phyloP scores from a whole-genome alignment of 2,329 filamentous ascomycete genomes.

The Nigrospora sphaerica region DNA sequence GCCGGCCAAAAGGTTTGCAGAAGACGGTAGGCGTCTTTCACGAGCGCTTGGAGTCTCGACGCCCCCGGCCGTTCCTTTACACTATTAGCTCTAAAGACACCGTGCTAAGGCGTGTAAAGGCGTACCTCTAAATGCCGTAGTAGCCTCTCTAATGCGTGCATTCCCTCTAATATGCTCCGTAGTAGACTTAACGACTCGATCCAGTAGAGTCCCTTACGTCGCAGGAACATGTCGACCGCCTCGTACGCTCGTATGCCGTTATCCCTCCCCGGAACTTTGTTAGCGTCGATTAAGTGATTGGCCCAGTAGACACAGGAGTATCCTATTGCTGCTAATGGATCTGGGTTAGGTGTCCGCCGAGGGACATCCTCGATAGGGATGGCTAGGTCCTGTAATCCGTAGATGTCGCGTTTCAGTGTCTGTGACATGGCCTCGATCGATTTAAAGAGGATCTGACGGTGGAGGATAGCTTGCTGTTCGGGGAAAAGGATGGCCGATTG shows the following conservation, averaged over 20 bases:
- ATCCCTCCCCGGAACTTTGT: neutral
- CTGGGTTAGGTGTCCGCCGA: constrained; percentile 16
- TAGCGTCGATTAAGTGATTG: constrained; percentile 16
- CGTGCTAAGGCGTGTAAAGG: too few relatives aligned
- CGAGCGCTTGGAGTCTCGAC: too few relatives aligned
- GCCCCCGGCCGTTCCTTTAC: too few relatives aligned
- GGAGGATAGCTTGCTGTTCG: constrained; percentile 12
- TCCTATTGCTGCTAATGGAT: constrained; percentile 14
- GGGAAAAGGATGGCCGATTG: constrained; percentile 19
- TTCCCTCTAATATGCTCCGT: constrained; percentile 7
- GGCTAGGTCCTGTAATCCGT: constrained; percentile 15
- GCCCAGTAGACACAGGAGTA: too few relatives aligned
- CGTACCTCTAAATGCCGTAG: constrained; percentile 3
- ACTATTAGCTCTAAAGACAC: too few relatives aligned
- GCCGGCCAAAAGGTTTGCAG: too few relatives aligned
- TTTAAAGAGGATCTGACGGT: constrained; percentile 23
- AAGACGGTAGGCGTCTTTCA: too few relatives aligned
- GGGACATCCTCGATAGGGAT: constrained; percentile 12
- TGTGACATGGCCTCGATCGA: constrained; percentile 23
- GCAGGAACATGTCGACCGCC: neutral
- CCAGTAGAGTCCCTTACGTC: neutral
- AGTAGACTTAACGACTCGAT: neutral
- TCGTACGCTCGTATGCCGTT: constrained; percentile 11
- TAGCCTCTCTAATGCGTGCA: constrained; percentile 13
- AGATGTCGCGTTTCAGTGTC: constrained; percentile 27